A percentile compares a stretch with the other conserved stretches of the same genome.
Evolutionary conservation across 805 yeast species (phyloP).

Genomic region (Yarrowia porcina): DNA sequence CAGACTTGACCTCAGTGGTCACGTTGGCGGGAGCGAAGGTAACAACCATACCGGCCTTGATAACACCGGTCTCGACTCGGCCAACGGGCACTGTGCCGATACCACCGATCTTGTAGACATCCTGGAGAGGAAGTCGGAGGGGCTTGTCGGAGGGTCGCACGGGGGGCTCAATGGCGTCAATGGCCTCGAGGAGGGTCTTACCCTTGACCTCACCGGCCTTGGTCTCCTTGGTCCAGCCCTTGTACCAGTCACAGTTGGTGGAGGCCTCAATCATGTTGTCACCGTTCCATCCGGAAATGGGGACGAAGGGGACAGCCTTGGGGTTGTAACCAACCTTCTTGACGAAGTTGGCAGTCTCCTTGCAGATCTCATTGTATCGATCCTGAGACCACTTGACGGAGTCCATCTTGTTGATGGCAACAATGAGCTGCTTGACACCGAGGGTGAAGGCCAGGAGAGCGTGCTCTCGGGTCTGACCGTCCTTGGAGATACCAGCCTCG

Average conservation of each 20-base stretch:
- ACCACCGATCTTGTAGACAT: conserved; percentile 92
- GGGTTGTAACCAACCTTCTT: conserved; percentile 84
- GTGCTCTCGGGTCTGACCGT: conserved; percentile 94
- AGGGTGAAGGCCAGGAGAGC: conserved; percentile 86
- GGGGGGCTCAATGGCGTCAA: conserved; percentile 79
- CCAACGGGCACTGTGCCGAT: conserved; percentile 92
- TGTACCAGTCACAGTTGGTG: conserved; percentile 81
- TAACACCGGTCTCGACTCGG: conserved; percentile 88
- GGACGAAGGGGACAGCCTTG: conserved; percentile 80
- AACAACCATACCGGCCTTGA: conserved; percentile 88
- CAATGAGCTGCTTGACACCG: conserved; percentile 83
- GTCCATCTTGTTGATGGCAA: conserved; percentile 94
- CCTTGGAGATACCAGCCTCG: conserved; percentile 94
- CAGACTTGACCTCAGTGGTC: conserved; percentile 86
- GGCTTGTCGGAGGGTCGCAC: conserved; percentile 80
- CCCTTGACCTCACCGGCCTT: conserved; percentile 68
- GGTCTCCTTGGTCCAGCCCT: conserved; percentile 82
- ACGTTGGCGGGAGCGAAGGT: conserved; percentile 88
- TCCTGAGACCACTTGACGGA: conserved; percentile 82
- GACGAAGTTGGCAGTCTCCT: conserved; percentile 76
- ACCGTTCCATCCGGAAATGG: conserved; percentile 91
- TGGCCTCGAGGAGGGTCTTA: conserved; percentile 80
- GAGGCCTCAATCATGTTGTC: conserved; percentile 88
- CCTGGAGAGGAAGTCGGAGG: conserved; percentile 85
- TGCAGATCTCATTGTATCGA: conserved; percentile 73